Conservation (phyloP, 1,284 basidiomycete genomes). For the Xerocomus amazonicus region DNA sequence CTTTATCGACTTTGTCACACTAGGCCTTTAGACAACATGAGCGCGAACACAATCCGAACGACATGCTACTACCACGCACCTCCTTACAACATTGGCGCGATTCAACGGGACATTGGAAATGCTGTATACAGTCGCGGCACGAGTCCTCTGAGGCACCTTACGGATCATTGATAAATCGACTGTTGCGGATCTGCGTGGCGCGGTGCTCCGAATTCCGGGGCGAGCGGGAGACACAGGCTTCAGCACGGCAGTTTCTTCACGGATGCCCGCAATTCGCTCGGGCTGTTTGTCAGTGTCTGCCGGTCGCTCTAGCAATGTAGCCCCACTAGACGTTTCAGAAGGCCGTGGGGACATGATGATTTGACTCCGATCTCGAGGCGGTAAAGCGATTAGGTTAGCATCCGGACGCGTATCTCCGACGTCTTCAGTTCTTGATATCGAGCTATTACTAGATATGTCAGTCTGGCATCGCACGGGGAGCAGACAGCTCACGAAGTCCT, state of each 20-base stretch:
- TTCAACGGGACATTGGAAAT: background rate
- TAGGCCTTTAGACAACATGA: background rate
- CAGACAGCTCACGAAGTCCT: conserved; percentile 3
- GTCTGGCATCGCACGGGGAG: background rate
- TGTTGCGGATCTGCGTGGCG: background rate
- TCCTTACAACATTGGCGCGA: background rate
- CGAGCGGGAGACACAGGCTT: background rate
- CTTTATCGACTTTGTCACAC: background rate
- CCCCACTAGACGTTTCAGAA: background rate
- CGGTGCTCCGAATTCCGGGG: background rate
- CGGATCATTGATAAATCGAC: background rate
- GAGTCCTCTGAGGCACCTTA: background rate
- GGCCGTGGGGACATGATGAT: background rate
- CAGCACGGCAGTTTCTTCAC: background rate
- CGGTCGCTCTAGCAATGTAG: background rate
- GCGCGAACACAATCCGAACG: too few relatives aligned
- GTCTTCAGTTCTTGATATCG: background rate
- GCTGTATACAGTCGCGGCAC: background rate
- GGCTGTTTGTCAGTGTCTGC: background rate
- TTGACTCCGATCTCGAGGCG: background rate
- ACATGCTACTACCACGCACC: background rate
- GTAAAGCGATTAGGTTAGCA: background rate
- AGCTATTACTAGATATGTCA: background rate
- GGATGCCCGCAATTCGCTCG: background rate
- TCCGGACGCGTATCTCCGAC: background rate